These are phyloP conservation scores for Musa itinerans DNA, from an alignment of 176 grass and related monocot species.

Conservation along the genomic window DNA sequence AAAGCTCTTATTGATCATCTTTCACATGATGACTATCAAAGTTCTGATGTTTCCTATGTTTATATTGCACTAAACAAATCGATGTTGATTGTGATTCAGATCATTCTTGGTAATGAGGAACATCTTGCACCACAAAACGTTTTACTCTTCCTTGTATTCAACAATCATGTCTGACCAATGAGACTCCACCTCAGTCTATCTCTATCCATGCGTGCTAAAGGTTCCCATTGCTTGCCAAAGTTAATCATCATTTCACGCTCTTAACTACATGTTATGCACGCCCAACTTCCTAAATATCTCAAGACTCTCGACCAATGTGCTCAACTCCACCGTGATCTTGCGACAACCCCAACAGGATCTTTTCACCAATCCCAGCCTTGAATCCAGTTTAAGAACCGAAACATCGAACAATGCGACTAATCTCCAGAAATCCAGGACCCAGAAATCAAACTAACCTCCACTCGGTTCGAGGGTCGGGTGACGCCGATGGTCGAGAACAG, in stretches of 20 bases:
- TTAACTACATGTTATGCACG: not conserved
- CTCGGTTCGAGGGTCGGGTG: slow-evolving; percentile 9
- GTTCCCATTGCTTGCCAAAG: not conserved
- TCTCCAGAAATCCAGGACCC: not conserved
- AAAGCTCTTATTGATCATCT: not conserved
- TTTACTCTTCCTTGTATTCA: not conserved
- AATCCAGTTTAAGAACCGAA: not conserved
- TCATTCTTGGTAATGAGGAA: not conserved
- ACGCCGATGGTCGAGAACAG: slow-evolving; percentile 26
- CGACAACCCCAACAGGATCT: not conserved
- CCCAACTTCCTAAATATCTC: not conserved
- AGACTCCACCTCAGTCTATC: not conserved
- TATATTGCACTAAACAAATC: not conserved
- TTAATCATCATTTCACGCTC: too few relatives aligned
- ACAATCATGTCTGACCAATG: not conserved
- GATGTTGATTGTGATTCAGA: not conserved
- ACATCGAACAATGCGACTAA: not conserved
- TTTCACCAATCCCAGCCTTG: not conserved
- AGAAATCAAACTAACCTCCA: slow-evolving; percentile 9
- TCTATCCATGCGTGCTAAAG: not conserved
- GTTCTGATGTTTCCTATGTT: not conserved
- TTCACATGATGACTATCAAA: not conserved
- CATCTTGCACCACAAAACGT: not conserved
- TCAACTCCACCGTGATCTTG: not conserved
- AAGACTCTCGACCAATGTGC: not conserved